Conservation (phyloP, 208 protist genomes). For the Phytomonas francai region DNA sequence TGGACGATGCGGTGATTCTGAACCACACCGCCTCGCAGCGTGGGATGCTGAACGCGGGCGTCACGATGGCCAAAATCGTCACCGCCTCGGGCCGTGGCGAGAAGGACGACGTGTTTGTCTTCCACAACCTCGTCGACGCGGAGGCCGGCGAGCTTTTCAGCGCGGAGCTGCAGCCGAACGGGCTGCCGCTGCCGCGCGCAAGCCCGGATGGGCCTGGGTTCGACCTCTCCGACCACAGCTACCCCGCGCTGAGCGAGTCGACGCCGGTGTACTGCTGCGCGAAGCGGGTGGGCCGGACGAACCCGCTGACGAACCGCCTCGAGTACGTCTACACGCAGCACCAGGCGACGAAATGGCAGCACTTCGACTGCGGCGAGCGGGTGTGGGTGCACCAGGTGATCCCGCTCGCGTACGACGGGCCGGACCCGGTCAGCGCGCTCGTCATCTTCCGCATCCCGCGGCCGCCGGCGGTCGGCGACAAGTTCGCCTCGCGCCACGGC, state of each 20-base stretch:
- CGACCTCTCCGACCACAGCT: conserved; percentile 73
- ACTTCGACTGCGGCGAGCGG: conserved; percentile 89
- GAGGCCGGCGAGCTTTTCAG: conserved; percentile 60
- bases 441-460: conserved; percentile 89
- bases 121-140: conserved; percentile 60
- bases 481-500: conserved; percentile 99
- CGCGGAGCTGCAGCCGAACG: conserved; percentile 53
- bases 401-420: conserved; percentile 76
- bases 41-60: conserved; percentile 95
- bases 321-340: conserved; percentile 82
- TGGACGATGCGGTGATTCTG: conserved; percentile 99
- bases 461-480: conserved; percentile 99
- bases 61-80: conserved; percentile 90
- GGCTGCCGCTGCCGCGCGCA: conserved; percentile 58
- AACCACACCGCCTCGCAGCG: conserved; percentile 97
- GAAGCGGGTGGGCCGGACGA: conserved; percentile 59
- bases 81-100: conserved; percentile 42
- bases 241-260: conserved; percentile 53
- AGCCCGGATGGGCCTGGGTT: conserved; percentile 38
- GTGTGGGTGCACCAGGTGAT: conserved; percentile 87
- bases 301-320: conserved; percentile 65
- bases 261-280: conserved; percentile 80
- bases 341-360: conserved; percentile 74
- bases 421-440: conserved; percentile 70
- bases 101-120: conserved; percentile 65